Conservation (phyloP, 116 monocot species). For the Cymodocea nodosa region DNA sequence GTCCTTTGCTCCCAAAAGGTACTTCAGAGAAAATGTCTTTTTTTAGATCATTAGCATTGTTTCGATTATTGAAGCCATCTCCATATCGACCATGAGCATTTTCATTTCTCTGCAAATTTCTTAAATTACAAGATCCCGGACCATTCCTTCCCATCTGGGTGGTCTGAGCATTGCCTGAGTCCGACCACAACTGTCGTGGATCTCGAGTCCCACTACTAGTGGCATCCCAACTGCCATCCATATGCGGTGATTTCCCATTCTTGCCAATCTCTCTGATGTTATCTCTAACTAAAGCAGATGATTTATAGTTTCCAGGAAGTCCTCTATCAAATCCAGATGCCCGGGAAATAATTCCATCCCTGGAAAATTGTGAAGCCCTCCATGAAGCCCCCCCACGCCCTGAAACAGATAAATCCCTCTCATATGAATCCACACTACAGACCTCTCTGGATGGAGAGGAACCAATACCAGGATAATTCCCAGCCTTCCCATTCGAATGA, state of each 20-base stretch:
- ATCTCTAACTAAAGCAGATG: slow-evolving; percentile 20
- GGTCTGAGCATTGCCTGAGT: slow-evolving; percentile 17
- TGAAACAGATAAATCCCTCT: slow-evolving; percentile 21
- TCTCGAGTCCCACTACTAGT: slow-evolving; percentile 20
- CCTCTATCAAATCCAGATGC: slow-evolving; percentile 18
- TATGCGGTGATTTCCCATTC: slow-evolving; percentile 15
- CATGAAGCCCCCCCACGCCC: slow-evolving; percentile 30
- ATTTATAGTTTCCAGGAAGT: slow-evolving; percentile 4
- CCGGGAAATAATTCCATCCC: slow-evolving; percentile 17
- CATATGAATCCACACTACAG: slow-evolving; percentile 31
- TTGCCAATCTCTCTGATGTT: slow-evolving; percentile 14
- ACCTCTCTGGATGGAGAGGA: slow-evolving; percentile 19
- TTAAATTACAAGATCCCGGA: slow-evolving; percentile 15
- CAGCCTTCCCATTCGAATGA: slow-evolving; percentile 11
- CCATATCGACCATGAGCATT: slow-evolving; percentile 13
- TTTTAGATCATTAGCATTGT: slow-evolving; percentile 32
- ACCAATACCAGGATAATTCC: slow-evolving; percentile 13
- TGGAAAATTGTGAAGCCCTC: slow-evolving; percentile 27
- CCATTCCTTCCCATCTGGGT: slow-evolving; percentile 18
- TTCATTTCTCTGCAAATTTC: slow-evolving; percentile 22
- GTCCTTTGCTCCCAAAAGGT: slow-evolving; percentile 31
- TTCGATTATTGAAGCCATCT: slow-evolving; percentile 29
- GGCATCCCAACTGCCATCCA: slow-evolving; percentile 15
- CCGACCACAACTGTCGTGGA: slow-evolving; percentile 20
- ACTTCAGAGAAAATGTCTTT: slow-evolving; percentile 21